These are phyloP conservation scores for Phytophthora capsici DNA, from an alignment of 352 stramenopile species.

Conservation along the genomic window DNA sequence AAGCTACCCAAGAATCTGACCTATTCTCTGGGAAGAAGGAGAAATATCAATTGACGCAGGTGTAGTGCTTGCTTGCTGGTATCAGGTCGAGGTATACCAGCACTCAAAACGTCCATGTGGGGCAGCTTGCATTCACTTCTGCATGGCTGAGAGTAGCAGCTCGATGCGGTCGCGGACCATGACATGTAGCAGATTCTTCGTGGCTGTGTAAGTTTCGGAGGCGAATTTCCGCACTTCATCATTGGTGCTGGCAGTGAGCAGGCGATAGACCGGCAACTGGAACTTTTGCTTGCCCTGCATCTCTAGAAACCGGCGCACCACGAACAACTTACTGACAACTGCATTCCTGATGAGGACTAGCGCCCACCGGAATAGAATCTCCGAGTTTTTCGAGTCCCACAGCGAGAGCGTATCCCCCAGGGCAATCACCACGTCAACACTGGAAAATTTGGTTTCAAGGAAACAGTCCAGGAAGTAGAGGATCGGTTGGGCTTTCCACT, in stretches of 20 bases:
- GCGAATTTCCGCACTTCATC: constrained; percentile 52
- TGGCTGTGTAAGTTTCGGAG: constrained; percentile 47
- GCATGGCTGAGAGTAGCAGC: constrained; percentile 45
- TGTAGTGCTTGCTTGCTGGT: constrained; percentile 8
- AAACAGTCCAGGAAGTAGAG: constrained; percentile 80
- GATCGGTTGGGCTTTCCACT: constrained; percentile 63
- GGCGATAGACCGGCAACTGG: constrained; percentile 73
- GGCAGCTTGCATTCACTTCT: constrained; percentile 12
- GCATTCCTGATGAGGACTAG: constrained; percentile 72
- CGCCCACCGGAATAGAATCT: constrained; percentile 75
- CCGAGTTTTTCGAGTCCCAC: constrained; percentile 65
- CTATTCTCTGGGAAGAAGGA: not conserved
- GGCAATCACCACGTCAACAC: constrained; percentile 48
- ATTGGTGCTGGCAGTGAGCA: constrained; percentile 55
- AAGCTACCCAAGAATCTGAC: not conserved
- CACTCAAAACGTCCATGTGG: not conserved
- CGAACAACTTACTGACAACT: constrained; percentile 47
- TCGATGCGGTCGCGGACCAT: constrained; percentile 82
- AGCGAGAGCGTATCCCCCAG: constrained; percentile 62
- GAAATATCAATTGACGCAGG: constrained; percentile 14
- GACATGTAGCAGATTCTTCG: constrained; percentile 63
- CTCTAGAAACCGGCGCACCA: constrained; percentile 63
- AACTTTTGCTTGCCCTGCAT: constrained; percentile 87
- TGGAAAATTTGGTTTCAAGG: constrained; percentile 50
- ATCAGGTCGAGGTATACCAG: constrained; percentile 6